Percentiles rank a stretch among this genome's conserved stretches.
phyloP scores from a whole-genome alignment of 441 rosid genomes.

The Hypseocharis bilobata region DNA sequence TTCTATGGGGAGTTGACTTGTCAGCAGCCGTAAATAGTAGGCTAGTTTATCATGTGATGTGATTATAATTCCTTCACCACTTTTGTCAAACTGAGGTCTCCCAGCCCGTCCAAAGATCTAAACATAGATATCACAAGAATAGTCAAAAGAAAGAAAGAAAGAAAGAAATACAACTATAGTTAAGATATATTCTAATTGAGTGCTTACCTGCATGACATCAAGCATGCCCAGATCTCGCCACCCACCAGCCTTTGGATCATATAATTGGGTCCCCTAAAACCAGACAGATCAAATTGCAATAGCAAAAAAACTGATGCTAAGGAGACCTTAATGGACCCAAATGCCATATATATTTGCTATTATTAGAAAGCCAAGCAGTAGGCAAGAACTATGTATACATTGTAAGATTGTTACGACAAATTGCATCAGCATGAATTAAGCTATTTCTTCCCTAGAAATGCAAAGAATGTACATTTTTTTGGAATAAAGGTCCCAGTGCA shows the following conservation, averaged over 20 bases:
- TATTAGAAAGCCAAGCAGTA: slow-evolving; percentile 8
- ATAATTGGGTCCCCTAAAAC: slow-evolving; percentile 82
- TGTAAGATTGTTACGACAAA: slow-evolving; percentile 2
- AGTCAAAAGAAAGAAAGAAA: slow-evolving; percentile 3
- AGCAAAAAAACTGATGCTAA: slow-evolving; percentile 6
- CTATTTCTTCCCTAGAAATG: no score
- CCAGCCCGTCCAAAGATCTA: slow-evolving; percentile 99
- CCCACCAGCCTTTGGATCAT: slow-evolving; percentile 98
- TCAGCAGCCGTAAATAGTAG: slow-evolving; percentile 79
- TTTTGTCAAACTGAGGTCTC: slow-evolving; percentile 98
- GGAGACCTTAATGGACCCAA: not conserved
- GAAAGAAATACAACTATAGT: not conserved
- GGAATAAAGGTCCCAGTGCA: slow-evolving; percentile 1
- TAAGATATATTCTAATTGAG: slow-evolving; percentile 2
- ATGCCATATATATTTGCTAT: not conserved
- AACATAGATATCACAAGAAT: slow-evolving; percentile 20
- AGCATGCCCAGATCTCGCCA: slow-evolving; percentile 99
- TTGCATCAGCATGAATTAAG: not conserved
- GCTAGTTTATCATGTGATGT: slow-evolving; percentile 93
- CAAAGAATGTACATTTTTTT: no score
- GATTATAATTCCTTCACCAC: slow-evolving; percentile 97
- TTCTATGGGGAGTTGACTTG: slow-evolving; percentile 96
- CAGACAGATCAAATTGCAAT: slow-evolving; percentile 16
- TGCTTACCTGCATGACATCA: slow-evolving; percentile 97
- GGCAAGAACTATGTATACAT: not conserved